These are phyloP conservation scores for Prorocentrum cordatum DNA, from an alignment of 169 alveolate genomes.

Conservation along the genomic window DNA sequence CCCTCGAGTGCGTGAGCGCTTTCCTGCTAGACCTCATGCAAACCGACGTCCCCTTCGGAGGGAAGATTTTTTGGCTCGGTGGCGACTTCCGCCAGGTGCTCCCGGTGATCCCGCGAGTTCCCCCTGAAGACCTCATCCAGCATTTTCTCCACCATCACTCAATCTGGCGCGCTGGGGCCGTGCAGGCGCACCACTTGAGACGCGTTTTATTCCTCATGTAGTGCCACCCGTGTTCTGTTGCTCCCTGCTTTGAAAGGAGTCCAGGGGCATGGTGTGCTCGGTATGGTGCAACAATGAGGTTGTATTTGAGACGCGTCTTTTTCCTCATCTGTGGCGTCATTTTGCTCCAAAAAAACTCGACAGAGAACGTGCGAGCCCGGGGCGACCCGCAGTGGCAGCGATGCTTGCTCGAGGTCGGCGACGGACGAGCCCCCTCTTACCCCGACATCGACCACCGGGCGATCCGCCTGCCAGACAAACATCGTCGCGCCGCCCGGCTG, in stretches of 20 bases:
- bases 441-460: neutral
- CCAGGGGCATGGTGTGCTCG: too few species aligned
- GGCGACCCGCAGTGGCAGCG: neutral
- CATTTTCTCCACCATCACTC: neutral
- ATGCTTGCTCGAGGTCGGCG: neutral
- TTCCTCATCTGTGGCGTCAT: too few species aligned
- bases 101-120: neutral
- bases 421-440: neutral
- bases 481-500: neutral
- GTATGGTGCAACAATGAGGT: too few species aligned
- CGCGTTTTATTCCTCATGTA: too few species aligned
- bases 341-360: too few species aligned
- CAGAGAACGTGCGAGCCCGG: neutral
- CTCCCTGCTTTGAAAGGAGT: too few species aligned
- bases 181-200: neutral
- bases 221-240: too few species aligned
- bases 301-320: too few species aligned
- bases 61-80: neutral
- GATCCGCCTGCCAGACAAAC: neutral
- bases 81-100: conserved; percentile 3
- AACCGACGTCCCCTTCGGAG: neutral
- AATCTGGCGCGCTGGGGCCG: neutral
- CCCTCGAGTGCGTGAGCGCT: neutral
- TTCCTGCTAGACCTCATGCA: neutral
- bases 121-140: neutral